Evolutionary conservation across 2,329 filamentous ascomycete genomes (phyloP), one percentile per base, ranked within the genome.

Genomic region (Lecanicillium sp.): DNA sequence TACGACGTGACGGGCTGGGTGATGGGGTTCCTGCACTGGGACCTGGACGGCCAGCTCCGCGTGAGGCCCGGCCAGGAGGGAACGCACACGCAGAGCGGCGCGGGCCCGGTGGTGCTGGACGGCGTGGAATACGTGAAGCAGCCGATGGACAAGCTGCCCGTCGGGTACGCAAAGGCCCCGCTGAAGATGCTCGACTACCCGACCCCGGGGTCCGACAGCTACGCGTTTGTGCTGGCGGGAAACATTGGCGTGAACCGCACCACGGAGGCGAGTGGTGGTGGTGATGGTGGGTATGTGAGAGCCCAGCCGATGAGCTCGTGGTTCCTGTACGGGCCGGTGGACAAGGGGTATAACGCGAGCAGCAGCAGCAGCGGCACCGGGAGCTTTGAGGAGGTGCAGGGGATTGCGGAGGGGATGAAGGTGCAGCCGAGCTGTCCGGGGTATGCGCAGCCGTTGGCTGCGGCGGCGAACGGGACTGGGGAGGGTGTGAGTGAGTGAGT

Each of bases 1-100:
- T 68, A 58, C 54, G 59, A 62, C 39, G 51, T 74, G 2, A 69
- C 66, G 0, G 74, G 75, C 5, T 78, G 73, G 73, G 65, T 75
- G 44, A 70, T 69, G 1, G 71, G 67, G 0, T 75, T 77, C 51
- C 60, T 68, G 53, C 71, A 69, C 52, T 77, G 72, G 69, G 54
- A 60, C 14, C 56, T 54, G 1, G 49, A 65, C 14, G 74, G 73
- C 0, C 29, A 40, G 1, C 44, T 58, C 29, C 45, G 57, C 7
- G 46, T 60, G 12, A 39, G 46, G 15, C 48, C 53, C 17, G 8
- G 29, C n/a, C 15, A 41, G 7, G 43, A 17, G 15, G 11, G 7
- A 15, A 29, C 27, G 21, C 15, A 27, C 11, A 27, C 50, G 2
- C 39, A 51, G 36, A 38, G 48, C 2, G 41, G 26, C 2, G 36